Conservation (phyloP, 2,329 filamentous ascomycete species). For the Aaosphaeria pasadenensis region DNA sequence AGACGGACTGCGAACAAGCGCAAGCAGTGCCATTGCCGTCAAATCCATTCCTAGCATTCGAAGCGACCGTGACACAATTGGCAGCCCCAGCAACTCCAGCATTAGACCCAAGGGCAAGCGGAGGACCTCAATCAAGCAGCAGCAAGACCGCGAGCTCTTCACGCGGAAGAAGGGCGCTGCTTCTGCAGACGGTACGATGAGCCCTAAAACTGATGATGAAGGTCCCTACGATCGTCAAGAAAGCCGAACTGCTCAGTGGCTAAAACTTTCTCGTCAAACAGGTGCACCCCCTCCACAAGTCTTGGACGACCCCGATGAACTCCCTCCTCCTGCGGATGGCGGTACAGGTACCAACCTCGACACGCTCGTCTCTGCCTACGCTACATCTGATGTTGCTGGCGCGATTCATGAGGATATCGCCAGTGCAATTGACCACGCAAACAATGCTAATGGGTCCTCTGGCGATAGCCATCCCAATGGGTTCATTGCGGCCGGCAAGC, state of each 20-base stretch:
- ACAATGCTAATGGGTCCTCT: constrained; percentile 64
- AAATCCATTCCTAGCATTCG: constrained; percentile 84
- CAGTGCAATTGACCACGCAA: constrained; percentile 62
- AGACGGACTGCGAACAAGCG: constrained; percentile 67
- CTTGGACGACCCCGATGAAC: constrained; percentile 66
- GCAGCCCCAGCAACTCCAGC: constrained; percentile 60
- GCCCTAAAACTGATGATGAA: constrained; percentile 63
- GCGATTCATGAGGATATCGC: constrained; percentile 76
- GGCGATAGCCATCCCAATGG: constrained; percentile 55
- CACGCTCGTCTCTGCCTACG: constrained; percentile 71
- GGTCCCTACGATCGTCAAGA: constrained; percentile 52
- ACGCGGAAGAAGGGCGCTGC: constrained; percentile 71
- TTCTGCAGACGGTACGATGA: constrained; percentile 49
- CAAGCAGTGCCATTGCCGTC: constrained; percentile 82
- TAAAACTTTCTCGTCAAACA: constrained; percentile 55
- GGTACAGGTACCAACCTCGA: constrained; percentile 74
- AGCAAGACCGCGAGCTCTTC: constrained; percentile 87
- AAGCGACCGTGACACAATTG: constrained; percentile 61
- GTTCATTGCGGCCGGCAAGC: constrained; percentile 56
- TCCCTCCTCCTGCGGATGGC: constrained; percentile 56
- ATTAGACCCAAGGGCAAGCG: constrained; percentile 67
- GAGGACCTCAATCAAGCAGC: constrained; percentile 75
- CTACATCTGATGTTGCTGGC: constrained; percentile 71
- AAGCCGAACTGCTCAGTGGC: constrained; percentile 54
- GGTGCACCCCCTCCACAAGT: constrained; percentile 57